Base-by-base conservation (phyloP, 768 basidiomycete species). In the Termitomyces sp. region DNA sequence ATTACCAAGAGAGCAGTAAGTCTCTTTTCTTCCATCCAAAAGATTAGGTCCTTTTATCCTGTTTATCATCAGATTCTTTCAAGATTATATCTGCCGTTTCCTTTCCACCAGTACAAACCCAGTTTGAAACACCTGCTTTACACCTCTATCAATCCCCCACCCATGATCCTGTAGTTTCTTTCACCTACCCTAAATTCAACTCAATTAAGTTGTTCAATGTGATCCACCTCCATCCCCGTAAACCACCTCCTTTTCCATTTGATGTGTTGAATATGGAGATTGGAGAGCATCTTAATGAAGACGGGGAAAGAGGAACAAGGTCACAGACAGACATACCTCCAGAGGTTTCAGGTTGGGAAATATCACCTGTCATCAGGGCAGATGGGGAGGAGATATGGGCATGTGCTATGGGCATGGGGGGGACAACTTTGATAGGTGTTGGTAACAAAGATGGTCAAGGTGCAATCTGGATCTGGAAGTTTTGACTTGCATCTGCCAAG, bases 1-100 rank as follows among this genome's bases (percentile, higher is more conserved):
- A 92, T 70, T 91, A 86, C 68, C 86, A 85, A 66, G 87, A 91
- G 67, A 91, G 89, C 70, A 80, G 91, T 91, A 69, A 69, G 87
- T 68, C 13, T 5, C 9, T 36, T 48, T 33, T 44, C 28, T 28
- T 54, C 38, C 20, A 24, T 18, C 7, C 1, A 42, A 13, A 32
- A 40, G 54, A 40, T 39, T 44, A 39, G 32, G n/a, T 44, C 2
- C 5, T 46, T 22, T 44, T 24, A 18, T 24, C 40, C n/a, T 36
- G 22, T 18, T 24, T 20, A 18, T 22, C 22, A 18, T 22, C 22
- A 91, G 89, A 83, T 50, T 90, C 89, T 0, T 90, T 89, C 75
- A 88, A 84, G 60, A 64, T 89, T 18, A 71, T 89, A 18, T 81
- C 88, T 0, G 76, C 77, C 5, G 76, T 76, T 58, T 72, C 77